Percentiles rank a stretch among this genome's conserved stretches.
Conservation (phyloP, 2,329 filamentous ascomycete genomes). For the Aspergillus sp. region DNA sequence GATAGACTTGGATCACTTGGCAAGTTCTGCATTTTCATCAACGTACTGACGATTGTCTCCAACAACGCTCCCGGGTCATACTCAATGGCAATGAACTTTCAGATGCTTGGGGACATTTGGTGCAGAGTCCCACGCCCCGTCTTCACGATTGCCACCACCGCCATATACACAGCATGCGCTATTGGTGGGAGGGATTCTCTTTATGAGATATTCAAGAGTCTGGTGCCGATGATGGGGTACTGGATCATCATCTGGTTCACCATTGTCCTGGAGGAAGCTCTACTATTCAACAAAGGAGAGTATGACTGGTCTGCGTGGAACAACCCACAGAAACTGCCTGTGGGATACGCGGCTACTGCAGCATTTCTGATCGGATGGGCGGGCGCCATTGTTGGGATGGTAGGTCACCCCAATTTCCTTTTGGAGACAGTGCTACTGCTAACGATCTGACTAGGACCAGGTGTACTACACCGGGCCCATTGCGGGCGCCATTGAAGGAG, state of each 20-base stretch:
- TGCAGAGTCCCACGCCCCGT: slow-evolving; percentile 43
- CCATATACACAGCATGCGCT: slow-evolving; percentile 45
- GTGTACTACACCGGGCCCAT: slow-evolving; percentile 40
- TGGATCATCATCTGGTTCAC: slow-evolving; percentile 46
- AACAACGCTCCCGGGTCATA: slow-evolving; percentile 49
- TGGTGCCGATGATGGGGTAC: slow-evolving; percentile 49
- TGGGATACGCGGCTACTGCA: slow-evolving; percentile 41
- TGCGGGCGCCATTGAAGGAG: slow-evolving; percentile 30
- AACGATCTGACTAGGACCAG: slow-evolving; percentile 30
- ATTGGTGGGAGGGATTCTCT: slow-evolving; percentile 45
- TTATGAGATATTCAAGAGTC: slow-evolving; percentile 46
- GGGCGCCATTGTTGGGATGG: slow-evolving; percentile 43
- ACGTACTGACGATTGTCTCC: slow-evolving; percentile 43
- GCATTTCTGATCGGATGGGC: slow-evolving; percentile 42
- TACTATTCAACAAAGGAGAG: slow-evolving; percentile 40
- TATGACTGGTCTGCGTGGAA: slow-evolving; percentile 47
- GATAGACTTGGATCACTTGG: slow-evolving; percentile 42
- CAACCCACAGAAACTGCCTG: slow-evolving; percentile 36
- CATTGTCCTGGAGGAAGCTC: slow-evolving; percentile 44
- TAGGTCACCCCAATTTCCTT: slow-evolving; percentile 14
- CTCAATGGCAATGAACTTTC: slow-evolving; percentile 46
- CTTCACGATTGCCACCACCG: slow-evolving; percentile 42
- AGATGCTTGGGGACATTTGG: slow-evolving; percentile 41
- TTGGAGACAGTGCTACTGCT: not conserved
- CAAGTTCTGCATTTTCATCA: slow-evolving; percentile 44